phyloP scores from a whole-genome alignment of 2,329 filamentous ascomycete genomes.

The Aureobasidium sp. region DNA sequence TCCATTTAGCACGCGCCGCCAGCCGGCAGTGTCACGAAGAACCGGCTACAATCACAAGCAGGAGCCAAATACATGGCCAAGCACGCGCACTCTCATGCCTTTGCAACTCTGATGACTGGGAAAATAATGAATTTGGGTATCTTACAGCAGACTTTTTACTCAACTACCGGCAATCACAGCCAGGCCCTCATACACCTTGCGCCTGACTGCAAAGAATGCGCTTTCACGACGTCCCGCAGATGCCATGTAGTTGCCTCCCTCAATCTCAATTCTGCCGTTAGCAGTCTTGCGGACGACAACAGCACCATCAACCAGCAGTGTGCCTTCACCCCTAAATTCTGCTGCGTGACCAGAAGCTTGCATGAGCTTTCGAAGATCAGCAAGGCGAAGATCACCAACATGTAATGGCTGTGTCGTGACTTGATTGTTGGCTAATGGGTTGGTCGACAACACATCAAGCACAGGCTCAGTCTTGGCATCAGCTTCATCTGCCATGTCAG shows the following conservation, averaged over 20 bases:
- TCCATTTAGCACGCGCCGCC: not conserved
- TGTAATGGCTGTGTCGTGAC: constrained; percentile 82
- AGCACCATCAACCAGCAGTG: constrained; percentile 76
- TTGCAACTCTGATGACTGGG: not conserved
- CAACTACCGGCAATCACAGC: constrained; percentile 77
- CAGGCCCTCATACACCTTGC: constrained; percentile 86
- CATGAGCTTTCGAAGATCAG: constrained; percentile 80
- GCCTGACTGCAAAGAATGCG: constrained; percentile 81
- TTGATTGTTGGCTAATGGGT: constrained; percentile 53
- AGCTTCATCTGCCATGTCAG: constrained; percentile 45
- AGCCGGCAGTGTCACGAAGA: not conserved
- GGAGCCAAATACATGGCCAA: not conserved
- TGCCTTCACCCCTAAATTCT: constrained; percentile 90
- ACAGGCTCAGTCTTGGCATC: constrained; percentile 36
- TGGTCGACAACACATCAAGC: constrained; percentile 53
- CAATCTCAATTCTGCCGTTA: constrained; percentile 81
- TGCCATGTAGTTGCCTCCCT: constrained; percentile 59
- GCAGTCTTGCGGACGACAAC: constrained; percentile 85
- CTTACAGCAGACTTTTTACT: constrained; percentile 18
- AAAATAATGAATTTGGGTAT: constrained; percentile 2
- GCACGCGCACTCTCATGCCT: not conserved
- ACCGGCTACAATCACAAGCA: not conserved
- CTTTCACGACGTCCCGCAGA: constrained; percentile 43
- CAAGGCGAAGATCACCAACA: constrained; percentile 84
- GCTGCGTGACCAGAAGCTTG: constrained; percentile 74